Evolutionary conservation across 257 asterid genomes (phyloP).

Genomic region (Salvia hispanica): DNA sequence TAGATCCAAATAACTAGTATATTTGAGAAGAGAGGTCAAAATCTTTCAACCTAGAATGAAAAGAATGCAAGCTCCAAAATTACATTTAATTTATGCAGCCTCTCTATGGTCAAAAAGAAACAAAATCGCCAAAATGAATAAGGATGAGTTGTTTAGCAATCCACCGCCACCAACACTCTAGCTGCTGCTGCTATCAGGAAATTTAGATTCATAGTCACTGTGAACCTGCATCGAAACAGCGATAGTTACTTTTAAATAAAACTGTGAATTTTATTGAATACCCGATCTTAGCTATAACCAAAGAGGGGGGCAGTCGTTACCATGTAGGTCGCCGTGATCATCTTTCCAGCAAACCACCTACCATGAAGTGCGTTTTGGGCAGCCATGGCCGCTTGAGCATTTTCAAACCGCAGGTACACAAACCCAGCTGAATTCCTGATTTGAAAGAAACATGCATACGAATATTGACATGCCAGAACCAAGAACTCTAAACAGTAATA

Average conservation of each 20-base stretch:
- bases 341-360: constrained; percentile 82
- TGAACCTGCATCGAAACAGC: constrained; percentile 41
- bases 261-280: neutral
- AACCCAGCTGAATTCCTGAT: constrained; percentile 63
- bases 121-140: constrained; percentile 9
- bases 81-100: constrained; percentile 16
- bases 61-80: constrained; percentile 12
- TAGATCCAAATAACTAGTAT: constrained; percentile 8
- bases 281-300: neutral
- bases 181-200: constrained; percentile 43
- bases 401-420: constrained; percentile 67
- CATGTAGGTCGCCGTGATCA: constrained; percentile 76
- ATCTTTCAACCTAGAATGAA: constrained; percentile 21
- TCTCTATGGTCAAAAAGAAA: constrained; percentile 14
- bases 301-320: constrained; percentile 30
- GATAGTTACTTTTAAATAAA: neutral
- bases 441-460: neutral
- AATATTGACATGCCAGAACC: neutral
- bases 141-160: neutral
- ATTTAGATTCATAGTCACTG: constrained; percentile 50
- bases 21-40: constrained; percentile 12
- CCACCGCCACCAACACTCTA: constrained; percentile 30
- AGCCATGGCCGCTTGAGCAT: constrained; percentile 49
- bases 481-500: neutral
- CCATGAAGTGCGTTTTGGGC: constrained; percentile 78